Percentiles rank a stretch among this genome's conserved stretches.
Evolutionary conservation across 192 early-diverging fungal genomes (phyloP).

Genomic region (Linnemannia exigua): DNA sequence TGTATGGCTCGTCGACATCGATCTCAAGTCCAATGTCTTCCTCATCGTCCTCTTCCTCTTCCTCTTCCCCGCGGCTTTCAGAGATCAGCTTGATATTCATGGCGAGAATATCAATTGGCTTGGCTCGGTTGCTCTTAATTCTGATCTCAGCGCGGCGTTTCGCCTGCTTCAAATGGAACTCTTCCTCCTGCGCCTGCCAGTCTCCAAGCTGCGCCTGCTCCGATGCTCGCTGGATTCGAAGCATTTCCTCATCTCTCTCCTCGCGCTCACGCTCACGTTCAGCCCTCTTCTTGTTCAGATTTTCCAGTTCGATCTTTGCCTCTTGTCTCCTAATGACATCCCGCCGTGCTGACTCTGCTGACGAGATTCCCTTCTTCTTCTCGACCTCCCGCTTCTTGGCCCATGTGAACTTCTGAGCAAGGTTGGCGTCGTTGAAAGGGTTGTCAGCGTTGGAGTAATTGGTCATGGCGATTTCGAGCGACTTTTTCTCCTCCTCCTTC

Average conservation of each 20-base stretch:
- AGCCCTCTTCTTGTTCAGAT: conserved; percentile 81
- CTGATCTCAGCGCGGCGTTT: conserved; percentile 94
- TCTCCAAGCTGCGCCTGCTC: conserved; percentile 94
- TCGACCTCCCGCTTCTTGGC: conserved; percentile 93
- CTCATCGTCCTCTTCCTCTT: conserved; percentile 76
- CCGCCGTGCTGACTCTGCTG: conserved; percentile 67
- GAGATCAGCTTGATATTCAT: conserved; percentile 89
- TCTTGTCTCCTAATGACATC: conserved; percentile 71
- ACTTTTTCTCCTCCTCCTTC: conserved; percentile 44
- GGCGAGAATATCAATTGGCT: conserved; percentile 94
- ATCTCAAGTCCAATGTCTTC: conserved; percentile 77
- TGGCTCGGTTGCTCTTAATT: conserved; percentile 87
- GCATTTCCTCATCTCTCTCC: conserved; percentile 85
- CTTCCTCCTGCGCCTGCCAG: conserved; percentile 94
- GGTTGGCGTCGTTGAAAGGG: conserved; percentile 84
- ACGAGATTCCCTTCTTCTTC: conserved; percentile 72
- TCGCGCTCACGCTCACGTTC: conserved; percentile 88
- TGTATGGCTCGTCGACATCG: conserved; percentile 91
- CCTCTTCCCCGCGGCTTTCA: conserved; percentile 76
- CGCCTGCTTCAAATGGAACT: conserved; percentile 93
- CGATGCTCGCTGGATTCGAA: conserved; percentile 81
- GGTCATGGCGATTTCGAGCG: conserved; percentile 46
- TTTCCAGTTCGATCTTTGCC: conserved; percentile 83
- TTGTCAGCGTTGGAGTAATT: conserved; percentile 84
- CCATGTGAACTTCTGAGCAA: conserved; percentile 94